These are phyloP conservation scores for Schizopora paradoxa DNA, from an alignment of 1,284 basidiomycete species.

Conservation along the genomic window DNA sequence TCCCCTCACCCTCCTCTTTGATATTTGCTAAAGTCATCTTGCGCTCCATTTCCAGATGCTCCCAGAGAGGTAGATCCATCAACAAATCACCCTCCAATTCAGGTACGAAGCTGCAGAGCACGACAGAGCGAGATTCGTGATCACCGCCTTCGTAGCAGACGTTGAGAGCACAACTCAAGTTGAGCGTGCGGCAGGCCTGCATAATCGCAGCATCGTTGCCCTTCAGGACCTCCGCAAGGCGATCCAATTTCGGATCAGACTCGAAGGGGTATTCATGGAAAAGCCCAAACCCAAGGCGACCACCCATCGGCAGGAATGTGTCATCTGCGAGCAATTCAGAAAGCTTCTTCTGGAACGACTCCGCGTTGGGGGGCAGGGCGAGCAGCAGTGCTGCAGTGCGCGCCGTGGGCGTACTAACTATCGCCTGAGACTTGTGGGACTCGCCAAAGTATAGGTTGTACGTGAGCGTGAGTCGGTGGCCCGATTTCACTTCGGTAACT, in stretches of 20 bases:
- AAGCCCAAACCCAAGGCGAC: constrained; percentile 19
- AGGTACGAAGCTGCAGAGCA: no score
- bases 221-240: no score
- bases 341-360: not conserved
- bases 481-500: constrained; percentile 24
- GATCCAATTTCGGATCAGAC: constrained; percentile 4
- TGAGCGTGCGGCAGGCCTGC: not conserved
- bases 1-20: not conserved
- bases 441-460: constrained; percentile 12
- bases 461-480: constrained; percentile 24
- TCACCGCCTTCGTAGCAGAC: not conserved
- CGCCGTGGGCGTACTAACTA: not conserved
- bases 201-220: not conserved
- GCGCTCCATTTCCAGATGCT: not conserved
- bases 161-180: no score
- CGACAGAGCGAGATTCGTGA: no score
- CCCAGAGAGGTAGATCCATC: not conserved
- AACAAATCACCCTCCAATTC: not conserved
- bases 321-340: not conserved
- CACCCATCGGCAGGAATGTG: constrained; percentile 15
- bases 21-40: not conserved
- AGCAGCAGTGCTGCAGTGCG: not conserved
- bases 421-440: not conserved
- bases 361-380: not conserved
- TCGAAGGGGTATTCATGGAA: constrained; percentile 20